phyloP scores from a whole-genome alignment of 768 basidiomycete species.

The Mycena chlorophos region DNA sequence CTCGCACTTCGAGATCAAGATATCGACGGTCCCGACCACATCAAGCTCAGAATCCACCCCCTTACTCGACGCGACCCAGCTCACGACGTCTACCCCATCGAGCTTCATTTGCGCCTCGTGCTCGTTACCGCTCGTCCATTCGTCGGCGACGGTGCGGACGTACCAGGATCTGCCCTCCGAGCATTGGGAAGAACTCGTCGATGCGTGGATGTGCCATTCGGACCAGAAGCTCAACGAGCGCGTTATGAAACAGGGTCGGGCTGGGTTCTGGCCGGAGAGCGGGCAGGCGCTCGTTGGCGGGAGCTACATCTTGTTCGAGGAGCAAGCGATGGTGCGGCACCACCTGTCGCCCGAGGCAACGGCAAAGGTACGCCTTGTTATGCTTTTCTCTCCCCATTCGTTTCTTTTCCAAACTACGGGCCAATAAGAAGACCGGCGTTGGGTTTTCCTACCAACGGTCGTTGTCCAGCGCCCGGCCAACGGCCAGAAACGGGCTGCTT shows the following conservation, averaged over 20 bases:
- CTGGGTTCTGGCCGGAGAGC: conserved; percentile 77
- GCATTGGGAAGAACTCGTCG: conserved; percentile 96
- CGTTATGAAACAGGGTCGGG: conserved; percentile 53
- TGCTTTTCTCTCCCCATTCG: conserved; percentile 12
- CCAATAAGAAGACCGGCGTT: conserved; percentile 93
- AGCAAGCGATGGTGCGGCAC: conserved; percentile 49
- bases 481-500: not conserved
- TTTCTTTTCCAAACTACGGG: conserved; percentile 43
- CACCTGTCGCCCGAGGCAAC: conserved; percentile 51
- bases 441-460: conserved; percentile 64
- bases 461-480: conserved; percentile 28
- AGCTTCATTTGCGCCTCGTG: conserved; percentile 80
- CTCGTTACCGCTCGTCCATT: conserved; percentile 70
- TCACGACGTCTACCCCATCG: conserved; percentile 53
- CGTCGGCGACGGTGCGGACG: conserved; percentile 40
- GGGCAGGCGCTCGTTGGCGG: conserved; percentile 85
- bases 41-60: conserved; percentile 34
- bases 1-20: conserved; percentile 72
- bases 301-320: conserved; percentile 82
- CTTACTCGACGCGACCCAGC: conserved; percentile 71
- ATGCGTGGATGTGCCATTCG: conserved; percentile 97
- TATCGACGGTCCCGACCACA: conserved; percentile 39
- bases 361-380: conserved; percentile 53
- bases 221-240: conserved; percentile 82
- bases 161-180: conserved; percentile 93